These are phyloP conservation scores for Penicillium steckii DNA, from an alignment of 495 filamentous ascomycete genomes.

Conservation along the genomic window DNA sequence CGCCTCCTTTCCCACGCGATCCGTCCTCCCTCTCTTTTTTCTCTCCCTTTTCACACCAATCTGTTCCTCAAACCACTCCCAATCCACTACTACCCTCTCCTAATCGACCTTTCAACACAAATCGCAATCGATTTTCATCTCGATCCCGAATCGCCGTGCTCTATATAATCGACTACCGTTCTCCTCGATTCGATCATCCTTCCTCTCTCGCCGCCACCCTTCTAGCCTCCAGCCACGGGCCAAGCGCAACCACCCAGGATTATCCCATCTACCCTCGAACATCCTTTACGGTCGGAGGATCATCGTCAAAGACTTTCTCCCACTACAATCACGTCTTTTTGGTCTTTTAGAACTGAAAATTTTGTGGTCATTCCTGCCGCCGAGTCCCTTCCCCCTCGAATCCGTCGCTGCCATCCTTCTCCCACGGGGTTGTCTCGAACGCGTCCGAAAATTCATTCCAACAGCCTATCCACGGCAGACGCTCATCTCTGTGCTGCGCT, in stretches of 20 bases:
- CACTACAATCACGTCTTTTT: not conserved
- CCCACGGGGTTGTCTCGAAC: not conserved
- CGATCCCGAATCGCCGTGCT: conserved; percentile 17
- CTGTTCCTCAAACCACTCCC: conserved; percentile 27
- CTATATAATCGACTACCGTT: not conserved
- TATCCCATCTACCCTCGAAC: conserved; percentile 9
- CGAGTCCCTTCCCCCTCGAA: not conserved
- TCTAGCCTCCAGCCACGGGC: conserved; percentile 14
- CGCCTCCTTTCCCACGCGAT: conserved; percentile 37
- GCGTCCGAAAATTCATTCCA: conserved; percentile 3
- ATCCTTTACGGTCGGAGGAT: not conserved
- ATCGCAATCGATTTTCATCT: conserved; percentile 18
- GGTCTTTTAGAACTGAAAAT: too few relatives aligned
- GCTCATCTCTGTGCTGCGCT: not conserved
- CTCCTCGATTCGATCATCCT: conserved; percentile 1
- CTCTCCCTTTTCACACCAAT: conserved; percentile 28
- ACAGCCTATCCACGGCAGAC: not conserved
- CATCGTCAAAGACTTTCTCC: not conserved
- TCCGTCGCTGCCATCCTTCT: not conserved
- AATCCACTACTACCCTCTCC: conserved; percentile 11
- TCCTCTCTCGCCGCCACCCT: conserved; percentile 11
- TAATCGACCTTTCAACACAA: conserved; percentile 16
- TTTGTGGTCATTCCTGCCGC: not conserved
- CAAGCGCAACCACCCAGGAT: conserved; percentile 20
- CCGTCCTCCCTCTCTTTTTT: conserved; percentile 30